Evolutionary conservation across 2,329 filamentous ascomycete species (phyloP).

Genomic region (Lasiodiplodia gonubiensis): DNA sequence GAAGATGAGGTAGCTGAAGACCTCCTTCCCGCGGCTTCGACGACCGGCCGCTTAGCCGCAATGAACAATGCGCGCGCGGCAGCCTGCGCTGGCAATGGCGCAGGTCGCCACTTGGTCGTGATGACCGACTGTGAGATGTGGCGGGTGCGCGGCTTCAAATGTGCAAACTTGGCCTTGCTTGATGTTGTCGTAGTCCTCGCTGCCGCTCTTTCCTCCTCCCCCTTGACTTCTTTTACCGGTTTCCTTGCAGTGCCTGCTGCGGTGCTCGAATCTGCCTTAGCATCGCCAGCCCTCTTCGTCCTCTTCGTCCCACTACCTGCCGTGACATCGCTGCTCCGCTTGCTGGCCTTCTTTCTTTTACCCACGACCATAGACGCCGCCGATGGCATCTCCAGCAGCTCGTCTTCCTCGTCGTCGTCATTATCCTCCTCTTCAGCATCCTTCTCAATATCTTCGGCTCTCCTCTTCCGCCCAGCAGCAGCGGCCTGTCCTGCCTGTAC

Average conservation of each 20-base stretch:
- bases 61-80: slow-evolving; percentile 57
- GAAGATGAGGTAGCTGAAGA: neutral
- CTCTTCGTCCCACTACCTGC: neutral
- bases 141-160: slow-evolving; percentile 43
- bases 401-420: neutral
- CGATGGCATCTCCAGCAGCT: neutral
- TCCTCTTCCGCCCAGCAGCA: neutral
- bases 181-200: neutral
- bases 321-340: neutral
- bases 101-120: slow-evolving; percentile 57
- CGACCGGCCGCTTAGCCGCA: slow-evolving; percentile 67
- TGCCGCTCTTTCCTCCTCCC: neutral
- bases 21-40: slow-evolving; percentile 56
- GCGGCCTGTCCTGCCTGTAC: too few relatives aligned
- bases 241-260: too few relatives aligned
- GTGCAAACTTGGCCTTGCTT: slow-evolving; percentile 34
- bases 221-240: neutral
- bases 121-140: slow-evolving; percentile 46
- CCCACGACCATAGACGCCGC: neutral
- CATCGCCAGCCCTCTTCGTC: neutral
- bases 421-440: neutral
- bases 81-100: slow-evolving; percentile 49
- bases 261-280: neutral
- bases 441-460: neutral
- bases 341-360: neutral